Conservation (phyloP, 2,329 filamentous ascomycete genomes). For the Penicillium sp. region DNA sequence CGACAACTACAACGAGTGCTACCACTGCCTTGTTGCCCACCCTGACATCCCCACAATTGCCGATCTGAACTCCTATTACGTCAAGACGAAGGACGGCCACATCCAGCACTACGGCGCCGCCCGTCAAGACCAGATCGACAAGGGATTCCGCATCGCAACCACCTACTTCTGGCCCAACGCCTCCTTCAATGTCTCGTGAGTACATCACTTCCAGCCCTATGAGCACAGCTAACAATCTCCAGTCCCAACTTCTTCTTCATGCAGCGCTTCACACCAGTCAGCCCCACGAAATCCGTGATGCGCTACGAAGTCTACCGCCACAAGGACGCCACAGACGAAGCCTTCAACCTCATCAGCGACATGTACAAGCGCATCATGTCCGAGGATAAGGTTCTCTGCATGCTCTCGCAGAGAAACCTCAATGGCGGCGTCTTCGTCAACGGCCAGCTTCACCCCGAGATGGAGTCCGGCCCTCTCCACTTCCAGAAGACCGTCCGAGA, state of each 20-base stretch:
- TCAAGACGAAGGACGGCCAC: constrained; percentile 51
- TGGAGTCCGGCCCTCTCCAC: constrained; percentile 61
- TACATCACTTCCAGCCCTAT: neutral
- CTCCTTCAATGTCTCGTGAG: constrained; percentile 38
- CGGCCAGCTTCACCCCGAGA: constrained; percentile 62
- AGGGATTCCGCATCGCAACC: constrained; percentile 26
- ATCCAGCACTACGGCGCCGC: constrained; percentile 52
- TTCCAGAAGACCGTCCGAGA: constrained; percentile 59
- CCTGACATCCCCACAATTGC: constrained; percentile 44
- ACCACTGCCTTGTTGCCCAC: constrained; percentile 29
- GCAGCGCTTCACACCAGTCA: constrained; percentile 61
- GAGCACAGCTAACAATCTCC: constrained; percentile 2
- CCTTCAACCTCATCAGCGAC: constrained; percentile 59
- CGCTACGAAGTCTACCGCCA: constrained; percentile 67
- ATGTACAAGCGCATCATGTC: constrained; percentile 68
- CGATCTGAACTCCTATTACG: constrained; percentile 57
- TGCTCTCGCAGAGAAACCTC: constrained; percentile 61
- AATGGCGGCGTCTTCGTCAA: constrained; percentile 63
- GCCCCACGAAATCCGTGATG: constrained; percentile 56
- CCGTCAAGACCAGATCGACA: constrained; percentile 22
- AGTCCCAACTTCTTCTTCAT: constrained; percentile 65
- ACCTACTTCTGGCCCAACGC: constrained; percentile 40
- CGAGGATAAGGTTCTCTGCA: constrained; percentile 67
- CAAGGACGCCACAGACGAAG: constrained; percentile 60
- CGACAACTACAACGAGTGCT: constrained; percentile 64